Percentiles rank a stretch among this genome's conserved stretches.
Conservation (phyloP, 345 rosid genomes). For the Gossypium stocksii region DNA sequence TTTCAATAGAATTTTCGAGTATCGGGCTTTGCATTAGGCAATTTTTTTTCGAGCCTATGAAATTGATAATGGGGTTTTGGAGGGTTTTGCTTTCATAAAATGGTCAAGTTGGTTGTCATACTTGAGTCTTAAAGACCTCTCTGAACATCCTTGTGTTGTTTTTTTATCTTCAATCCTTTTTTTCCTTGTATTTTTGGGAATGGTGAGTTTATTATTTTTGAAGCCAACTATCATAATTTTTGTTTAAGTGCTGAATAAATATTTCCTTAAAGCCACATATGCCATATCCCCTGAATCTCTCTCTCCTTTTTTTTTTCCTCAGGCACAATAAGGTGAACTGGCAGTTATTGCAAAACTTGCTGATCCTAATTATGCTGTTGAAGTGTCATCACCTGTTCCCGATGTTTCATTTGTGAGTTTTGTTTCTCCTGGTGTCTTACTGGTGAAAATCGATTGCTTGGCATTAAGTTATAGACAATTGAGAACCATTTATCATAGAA, state of each 20-base stretch:
- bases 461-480: neutral
- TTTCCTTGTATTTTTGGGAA: neutral
- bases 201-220: neutral
- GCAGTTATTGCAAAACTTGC: conserved; percentile 62
- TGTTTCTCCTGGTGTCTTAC: neutral
- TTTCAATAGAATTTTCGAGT: neutral
- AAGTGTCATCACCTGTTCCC: conserved; percentile 69
- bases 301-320: neutral
- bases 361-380: conserved; percentile 68
- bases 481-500: neutral
- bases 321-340: conserved; percentile 81
- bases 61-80: neutral
- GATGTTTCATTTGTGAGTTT: conserved; percentile 56
- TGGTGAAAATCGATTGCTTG: neutral
- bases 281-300: neutral
- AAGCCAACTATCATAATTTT: neutral
- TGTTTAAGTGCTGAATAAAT: neutral
- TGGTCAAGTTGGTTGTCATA: neutral
- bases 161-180: neutral
- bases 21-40: neutral
- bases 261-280: neutral
- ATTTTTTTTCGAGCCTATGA: neutral
- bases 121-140: neutral
- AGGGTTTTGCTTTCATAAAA: neutral
- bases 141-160: neutral